Conservation (phyloP, 768 basidiomycete species). For the Lentinula guzmanii region DNA sequence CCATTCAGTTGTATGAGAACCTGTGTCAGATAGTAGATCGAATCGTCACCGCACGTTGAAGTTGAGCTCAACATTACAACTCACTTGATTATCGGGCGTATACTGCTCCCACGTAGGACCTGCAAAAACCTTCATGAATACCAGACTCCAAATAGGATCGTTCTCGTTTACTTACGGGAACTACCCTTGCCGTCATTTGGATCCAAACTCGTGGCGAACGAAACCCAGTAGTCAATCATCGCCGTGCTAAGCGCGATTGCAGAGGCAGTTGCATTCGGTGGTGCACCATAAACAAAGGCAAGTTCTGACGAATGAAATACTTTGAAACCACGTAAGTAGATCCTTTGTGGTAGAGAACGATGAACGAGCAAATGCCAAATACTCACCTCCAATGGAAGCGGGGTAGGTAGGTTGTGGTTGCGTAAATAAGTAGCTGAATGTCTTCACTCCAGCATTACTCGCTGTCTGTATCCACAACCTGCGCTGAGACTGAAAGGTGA, state of each 20-base stretch:
- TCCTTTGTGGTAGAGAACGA: background rate
- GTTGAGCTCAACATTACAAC: background rate
- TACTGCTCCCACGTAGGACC: conserved; percentile 26
- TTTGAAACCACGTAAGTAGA: conserved; percentile 5
- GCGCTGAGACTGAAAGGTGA: conserved; percentile 18
- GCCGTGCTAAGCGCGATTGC: conserved; percentile 20
- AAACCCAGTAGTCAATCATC: conserved; percentile 43
- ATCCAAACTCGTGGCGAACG: conserved; percentile 35
- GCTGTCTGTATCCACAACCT: conserved; percentile 4
- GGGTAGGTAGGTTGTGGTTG: conserved; percentile 10
- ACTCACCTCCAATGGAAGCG: conserved; percentile 11
- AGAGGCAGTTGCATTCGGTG: conserved; percentile 10
- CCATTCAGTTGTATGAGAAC: conserved; percentile 30
- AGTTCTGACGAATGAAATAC: conserved; percentile 26
- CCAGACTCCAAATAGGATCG: background rate
- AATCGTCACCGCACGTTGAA: too few relatives aligned
- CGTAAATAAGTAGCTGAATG: conserved; percentile 9
- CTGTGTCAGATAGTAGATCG: conserved; percentile 10
- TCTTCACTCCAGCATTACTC: conserved; percentile 1
- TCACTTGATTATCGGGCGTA: conserved; percentile 18
- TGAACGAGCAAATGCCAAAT: background rate
- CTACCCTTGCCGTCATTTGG: conserved; percentile 38
- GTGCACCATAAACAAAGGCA: conserved; percentile 23
- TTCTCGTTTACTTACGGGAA: conserved; percentile 17
- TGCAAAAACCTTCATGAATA: background rate